Base-by-base conservation (phyloP, 768 basidiomycete species). In the Leucogyrophana mollusca region DNA sequence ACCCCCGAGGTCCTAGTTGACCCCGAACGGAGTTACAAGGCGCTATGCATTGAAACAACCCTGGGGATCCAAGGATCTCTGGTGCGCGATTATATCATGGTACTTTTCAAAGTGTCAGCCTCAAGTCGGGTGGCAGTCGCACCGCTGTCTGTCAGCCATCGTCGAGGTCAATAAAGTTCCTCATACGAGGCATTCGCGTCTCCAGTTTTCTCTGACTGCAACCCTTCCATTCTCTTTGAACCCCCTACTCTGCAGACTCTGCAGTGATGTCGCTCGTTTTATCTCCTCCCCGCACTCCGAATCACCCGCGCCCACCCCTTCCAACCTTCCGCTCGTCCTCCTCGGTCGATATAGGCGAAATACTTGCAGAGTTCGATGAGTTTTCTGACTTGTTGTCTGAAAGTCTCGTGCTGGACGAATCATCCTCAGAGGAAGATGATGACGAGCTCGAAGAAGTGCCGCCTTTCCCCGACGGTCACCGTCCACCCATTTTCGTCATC, bases 391-490 rank as follows among this genome's bases (percentile, higher is more conserved):
- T 70, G 17, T 54, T 68, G 2, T 46, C 57, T 9, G 53, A 56
- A 34, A 47, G 53, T 17, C 40, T 57, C 24, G 45, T 47, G n/a
- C 52, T 55, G 32, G 55, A 50, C 40, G 51, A 49, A 47, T 36
- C 50, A 52, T 45, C 27, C 4, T 33, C 10, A 21, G 46, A 34
- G 43, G 56, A 54, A 41, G 40, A 42, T 45, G 7, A 16, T 16
- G 56, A 54, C 25, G 55, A 55, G 32, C 55, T 54, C 49, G 55
- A 55, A 25, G 49, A 58, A 14, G 40, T 62, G 34, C 65, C 66
- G 34, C 51, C 67, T 42, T 71, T 71, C 47, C 66, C 69, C 16
- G 27, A 47, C 20, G 53, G 55, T 16, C 55, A 48, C 16, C 53
- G 17, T 30, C 67, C 60, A 10, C 58, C 56, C 7, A 44, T 66